Conservation (phyloP, 164 flowering plant species). For the Euptelea pleiosperma region DNA sequence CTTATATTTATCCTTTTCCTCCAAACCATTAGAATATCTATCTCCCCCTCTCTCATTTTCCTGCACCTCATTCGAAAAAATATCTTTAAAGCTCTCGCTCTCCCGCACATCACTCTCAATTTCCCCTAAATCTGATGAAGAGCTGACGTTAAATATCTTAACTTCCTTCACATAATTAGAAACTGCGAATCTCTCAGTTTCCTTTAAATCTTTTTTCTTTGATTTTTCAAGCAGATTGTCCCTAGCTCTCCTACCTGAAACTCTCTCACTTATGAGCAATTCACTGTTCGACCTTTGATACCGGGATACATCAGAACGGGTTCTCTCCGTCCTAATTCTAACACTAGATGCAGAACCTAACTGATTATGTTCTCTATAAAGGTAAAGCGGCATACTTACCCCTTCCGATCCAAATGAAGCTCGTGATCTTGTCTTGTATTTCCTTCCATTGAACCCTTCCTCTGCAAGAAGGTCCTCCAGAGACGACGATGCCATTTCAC, state of each 20-base stretch:
- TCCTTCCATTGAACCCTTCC: conserved; percentile 61
- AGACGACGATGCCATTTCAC: conserved; percentile 50
- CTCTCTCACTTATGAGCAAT: conserved; percentile 18
- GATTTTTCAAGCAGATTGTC: conserved; percentile 22
- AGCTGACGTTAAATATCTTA: conserved; percentile 11
- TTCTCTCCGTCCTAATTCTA: conserved; percentile 34
- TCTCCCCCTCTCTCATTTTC: conserved; percentile 18
- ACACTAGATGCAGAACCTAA: conserved; percentile 20
- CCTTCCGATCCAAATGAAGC: conserved; percentile 26
- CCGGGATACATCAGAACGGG: conserved; percentile 41
- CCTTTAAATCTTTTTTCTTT: conserved; percentile 16
- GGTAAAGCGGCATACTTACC: conserved; percentile 25
- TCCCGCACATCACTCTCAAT: conserved; percentile 19
- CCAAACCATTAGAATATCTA: conserved; percentile 10
- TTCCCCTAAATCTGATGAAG: conserved; percentile 4
- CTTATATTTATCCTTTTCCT: conserved; percentile 15
- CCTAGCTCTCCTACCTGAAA: conserved; percentile 17
- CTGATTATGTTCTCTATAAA: conserved; percentile 14
- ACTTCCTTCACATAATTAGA: conserved; percentile 12
- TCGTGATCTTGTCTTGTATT: conserved; percentile 27
- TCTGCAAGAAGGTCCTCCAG: conserved; percentile 62
- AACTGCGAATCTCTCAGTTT: conserved; percentile 14
- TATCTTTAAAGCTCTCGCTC: conserved; percentile 23
- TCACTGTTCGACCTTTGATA: conserved; percentile 21
- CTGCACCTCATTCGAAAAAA: conserved; percentile 25